Base-by-base conservation (phyloP, 2,329 filamentous ascomycete species). In the Aspergillus fumigatiaffinis region DNA sequence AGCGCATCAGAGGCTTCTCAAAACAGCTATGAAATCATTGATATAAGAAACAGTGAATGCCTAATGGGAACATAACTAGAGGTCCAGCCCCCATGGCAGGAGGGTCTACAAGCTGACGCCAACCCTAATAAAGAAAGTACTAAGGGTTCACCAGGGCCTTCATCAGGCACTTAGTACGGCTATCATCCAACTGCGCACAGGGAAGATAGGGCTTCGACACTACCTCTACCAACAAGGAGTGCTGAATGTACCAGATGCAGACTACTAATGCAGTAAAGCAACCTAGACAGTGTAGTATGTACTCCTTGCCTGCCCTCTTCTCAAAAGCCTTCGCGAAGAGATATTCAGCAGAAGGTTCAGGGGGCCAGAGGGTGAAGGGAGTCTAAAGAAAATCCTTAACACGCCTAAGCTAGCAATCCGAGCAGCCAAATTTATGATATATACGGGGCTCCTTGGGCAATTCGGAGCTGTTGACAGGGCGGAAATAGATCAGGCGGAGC, bases 401-500 rank as follows among this genome's bases (percentile, higher is more conserved):
- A 55, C 51, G 48, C 52, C 48, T 48, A 52, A 52, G 50, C 41
- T 52, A 21, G 51, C 52, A 42, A 55, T 54, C 46, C 42, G 21
- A 53, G 51, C 57, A 28, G 59, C 57, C 46, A 56, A 51, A 51
- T 61, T 56, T 41, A 61, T 59, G 51, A 23, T 59, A 41, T 46
- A 41, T 44, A 59, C 59, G 7, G 51, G 57, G 49, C 59, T 61
- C 38, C 53, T 61, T 28, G 48, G 53, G 49, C 52, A 61, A 57
- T 61, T 56, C 29, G 49, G 35, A 51, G 59, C 57, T 25, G 49
- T 61, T 20, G 3, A 44, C 7, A 25, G 44, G 10, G 35, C 28
- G 17, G 44, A 51, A 55, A 50, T 55, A 46, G 23, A 28, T 50
- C 25, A 55, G 53, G 32, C 32, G 25, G 32, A 55, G 35, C 53